A percentile compares a stretch with the other conserved stretches of the same genome.
phyloP scores from a whole-genome alignment of 176 grass and related monocot species.

The Olyra latifolia region DNA sequence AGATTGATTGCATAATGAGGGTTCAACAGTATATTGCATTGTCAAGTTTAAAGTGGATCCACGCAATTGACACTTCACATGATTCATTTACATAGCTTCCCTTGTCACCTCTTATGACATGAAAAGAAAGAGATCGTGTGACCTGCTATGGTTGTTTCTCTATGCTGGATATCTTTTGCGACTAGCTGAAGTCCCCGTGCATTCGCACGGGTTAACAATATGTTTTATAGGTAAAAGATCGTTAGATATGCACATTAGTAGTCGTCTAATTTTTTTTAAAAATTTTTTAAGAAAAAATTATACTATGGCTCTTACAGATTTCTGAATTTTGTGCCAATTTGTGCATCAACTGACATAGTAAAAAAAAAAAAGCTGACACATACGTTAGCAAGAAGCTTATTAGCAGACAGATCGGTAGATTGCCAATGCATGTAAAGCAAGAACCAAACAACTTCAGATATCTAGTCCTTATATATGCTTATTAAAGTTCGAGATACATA shows the following conservation, averaged over 20 bases:
- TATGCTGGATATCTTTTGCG: neutral
- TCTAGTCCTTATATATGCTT: neutral
- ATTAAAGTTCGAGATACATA: neutral
- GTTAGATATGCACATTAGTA: neutral
- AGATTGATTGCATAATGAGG: neutral
- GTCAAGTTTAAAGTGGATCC: constrained; percentile 8
- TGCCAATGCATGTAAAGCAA: neutral
- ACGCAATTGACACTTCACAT: constrained; percentile 7
- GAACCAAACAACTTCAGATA: neutral
- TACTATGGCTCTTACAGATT: no score
- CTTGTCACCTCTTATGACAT: neutral
- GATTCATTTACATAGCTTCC: neutral
- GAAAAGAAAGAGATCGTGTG: neutral
- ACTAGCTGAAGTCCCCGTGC: no score
- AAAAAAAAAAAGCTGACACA: no score
- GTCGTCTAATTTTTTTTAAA: no score
- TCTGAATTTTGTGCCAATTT: neutral
- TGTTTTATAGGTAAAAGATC: no score
- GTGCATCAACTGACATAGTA: neutral
- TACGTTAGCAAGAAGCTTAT: no score
- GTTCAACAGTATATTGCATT: neutral
- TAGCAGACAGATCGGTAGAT: neutral
- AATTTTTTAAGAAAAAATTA: no score
- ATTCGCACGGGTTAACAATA: no score
- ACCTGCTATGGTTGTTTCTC: neutral